A percentile compares a stretch with the other conserved stretches of the same genome.
Evolutionary conservation across 176 grass and related monocot species (phyloP).

Genomic region (Avena sativa): DNA sequence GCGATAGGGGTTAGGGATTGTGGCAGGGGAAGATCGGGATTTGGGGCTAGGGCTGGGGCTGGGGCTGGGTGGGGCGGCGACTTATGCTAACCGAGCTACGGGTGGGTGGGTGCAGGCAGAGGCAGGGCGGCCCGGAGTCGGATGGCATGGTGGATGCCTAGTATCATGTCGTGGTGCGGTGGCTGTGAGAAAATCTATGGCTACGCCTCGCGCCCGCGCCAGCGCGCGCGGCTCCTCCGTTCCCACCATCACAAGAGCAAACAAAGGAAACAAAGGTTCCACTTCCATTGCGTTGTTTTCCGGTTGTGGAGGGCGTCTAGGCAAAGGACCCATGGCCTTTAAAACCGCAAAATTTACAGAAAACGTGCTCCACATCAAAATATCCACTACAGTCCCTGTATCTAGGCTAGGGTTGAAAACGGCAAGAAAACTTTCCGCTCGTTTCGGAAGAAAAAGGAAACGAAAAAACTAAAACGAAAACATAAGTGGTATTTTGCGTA

Average conservation of each 20-base stretch:
- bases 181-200: constrained; percentile 38
- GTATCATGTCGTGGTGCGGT: constrained; percentile 13
- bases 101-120: constrained; percentile 14
- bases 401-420: too few relatives aligned
- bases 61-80: constrained; percentile 21
- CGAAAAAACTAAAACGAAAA: too few relatives aligned
- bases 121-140: constrained; percentile 9
- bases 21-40: constrained; percentile 3
- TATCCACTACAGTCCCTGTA: too few relatives aligned
- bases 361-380: too few relatives aligned
- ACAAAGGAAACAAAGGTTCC: not conserved
- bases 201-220: constrained; percentile 11
- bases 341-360: too few relatives aligned
- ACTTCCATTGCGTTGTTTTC: not conserved
- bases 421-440: too few relatives aligned
- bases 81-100: constrained; percentile 6
- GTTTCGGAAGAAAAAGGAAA: too few relatives aligned
- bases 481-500: too few relatives aligned
- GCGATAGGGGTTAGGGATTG: constrained; percentile 3
- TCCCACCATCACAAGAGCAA: constrained; percentile 11
- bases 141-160: constrained; percentile 24
- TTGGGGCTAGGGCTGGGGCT: constrained; percentile 5
- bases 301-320: not conserved
- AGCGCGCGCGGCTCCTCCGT: constrained; percentile 1
- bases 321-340: not conserved